Evolutionary conservation across 352 stramenopile species (phyloP).

Genomic region (Pythium oligandrum): DNA sequence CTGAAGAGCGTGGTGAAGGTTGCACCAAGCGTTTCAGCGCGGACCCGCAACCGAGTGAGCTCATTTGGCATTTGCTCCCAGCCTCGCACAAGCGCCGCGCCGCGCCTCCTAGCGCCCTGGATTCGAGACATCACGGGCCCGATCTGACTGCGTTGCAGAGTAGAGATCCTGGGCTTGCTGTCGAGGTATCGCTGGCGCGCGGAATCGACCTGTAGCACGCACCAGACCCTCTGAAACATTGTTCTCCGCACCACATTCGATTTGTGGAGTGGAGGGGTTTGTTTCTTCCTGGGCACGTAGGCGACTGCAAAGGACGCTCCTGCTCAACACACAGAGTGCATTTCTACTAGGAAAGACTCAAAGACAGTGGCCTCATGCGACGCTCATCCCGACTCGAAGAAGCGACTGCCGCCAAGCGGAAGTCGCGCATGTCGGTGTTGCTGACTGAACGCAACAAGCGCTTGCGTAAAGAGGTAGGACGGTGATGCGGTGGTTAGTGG

Average conservation of each 20-base stretch:
- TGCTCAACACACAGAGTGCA: no score
- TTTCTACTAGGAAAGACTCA: no score
- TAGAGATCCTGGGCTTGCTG: constrained; percentile 7
- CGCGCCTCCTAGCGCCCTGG: no score
- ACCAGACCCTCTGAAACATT: neutral
- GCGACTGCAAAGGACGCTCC: no score
- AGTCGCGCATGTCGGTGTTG: constrained; percentile 55
- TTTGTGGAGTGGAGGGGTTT: no score
- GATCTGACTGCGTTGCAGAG: neutral
- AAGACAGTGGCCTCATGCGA: constrained; percentile 26
- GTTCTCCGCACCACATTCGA: no score
- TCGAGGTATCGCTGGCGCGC: neutral
- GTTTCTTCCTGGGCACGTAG: no score
- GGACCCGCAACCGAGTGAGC: constrained; percentile 1
- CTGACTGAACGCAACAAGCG: constrained; percentile 33
- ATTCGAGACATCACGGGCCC: no score
- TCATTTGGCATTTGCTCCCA: constrained; percentile 14
- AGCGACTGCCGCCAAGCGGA: constrained; percentile 33
- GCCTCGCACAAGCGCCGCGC: neutral
- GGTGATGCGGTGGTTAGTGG: neutral
- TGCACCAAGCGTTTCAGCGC: constrained; percentile 1
- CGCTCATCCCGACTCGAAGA: constrained; percentile 59
- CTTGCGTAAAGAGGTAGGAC: constrained; percentile 6
- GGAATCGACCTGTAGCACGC: constrained; percentile 10
- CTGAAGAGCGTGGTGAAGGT: constrained; percentile 1